Base-by-base conservation (phyloP, 305 asterid species). In the Fraxinus platypoda region DNA sequence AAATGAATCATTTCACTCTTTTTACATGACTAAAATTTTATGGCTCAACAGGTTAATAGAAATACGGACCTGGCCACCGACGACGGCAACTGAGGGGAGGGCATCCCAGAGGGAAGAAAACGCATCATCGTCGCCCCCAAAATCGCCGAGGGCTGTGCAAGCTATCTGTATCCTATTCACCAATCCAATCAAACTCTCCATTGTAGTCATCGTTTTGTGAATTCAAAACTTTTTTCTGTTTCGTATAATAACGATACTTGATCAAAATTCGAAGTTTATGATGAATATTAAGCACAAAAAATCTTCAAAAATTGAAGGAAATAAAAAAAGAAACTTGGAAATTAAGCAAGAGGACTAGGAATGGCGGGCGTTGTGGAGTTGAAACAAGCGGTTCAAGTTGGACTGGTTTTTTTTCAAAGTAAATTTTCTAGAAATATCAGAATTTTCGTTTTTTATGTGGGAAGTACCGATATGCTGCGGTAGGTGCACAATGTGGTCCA, bases 71-170 rank as follows among this genome's bases (percentile, higher is more conserved):
- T 95, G 98, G 76, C 99, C 99, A 38, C 99, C 99, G 77, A 95
- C 98, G 73, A 94, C 99, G 78, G 99, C 97, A 78, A 95, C 98
- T 49, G 99, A 92, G 74, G 99, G 99, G 7, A 95, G 90, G 80
- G 98, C 95, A 78, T 95, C 98, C 98, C 99, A 95, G 0, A 95
- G 95, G 73, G 99, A 95, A 43, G 97, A 93, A 82, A 94, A 92
- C 11, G 94, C 88, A 54, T 87, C 87, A 43, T 93, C 91, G 54
- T 85, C 92, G 41, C 97, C 98, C 17, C 99, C 98, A 87, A 90
- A 88, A 74, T 95, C 99, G 1, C 97, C 99, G 28, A 95, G 93
- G 83, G 94, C 90, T 66, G 99, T 95, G 87, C 98, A 95, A 54
- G 98, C 98, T 85, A 91, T 86, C 87, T 95, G 99, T 85, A 95